These are phyloP conservation scores for Oenanthe javanica DNA, from an alignment of 140 eudicot genomes.

Conservation along the genomic window DNA sequence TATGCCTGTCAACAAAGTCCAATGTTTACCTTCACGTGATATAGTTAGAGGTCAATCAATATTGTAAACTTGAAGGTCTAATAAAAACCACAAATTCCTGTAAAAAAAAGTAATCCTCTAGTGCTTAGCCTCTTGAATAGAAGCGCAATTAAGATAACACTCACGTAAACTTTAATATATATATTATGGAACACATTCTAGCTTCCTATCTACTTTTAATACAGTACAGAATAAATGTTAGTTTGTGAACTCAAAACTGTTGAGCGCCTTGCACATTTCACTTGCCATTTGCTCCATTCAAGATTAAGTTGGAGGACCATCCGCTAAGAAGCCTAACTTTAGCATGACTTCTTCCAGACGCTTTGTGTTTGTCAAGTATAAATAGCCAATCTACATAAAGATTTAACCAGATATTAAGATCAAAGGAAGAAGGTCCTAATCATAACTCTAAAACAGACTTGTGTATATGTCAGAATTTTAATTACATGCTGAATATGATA, in stretches of 20 bases:
- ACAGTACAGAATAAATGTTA: neutral
- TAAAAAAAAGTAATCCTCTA: neutral
- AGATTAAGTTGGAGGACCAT: constrained; percentile 42
- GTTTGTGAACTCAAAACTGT: neutral
- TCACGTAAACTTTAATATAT: neutral
- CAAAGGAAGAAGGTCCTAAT: neutral
- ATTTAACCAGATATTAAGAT: neutral
- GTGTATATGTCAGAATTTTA: neutral
- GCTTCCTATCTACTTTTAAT: constrained; percentile 22
- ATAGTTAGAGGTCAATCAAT: neutral
- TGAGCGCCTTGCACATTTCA: neutral
- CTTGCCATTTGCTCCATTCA: constrained; percentile 31
- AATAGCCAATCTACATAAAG: constrained; percentile 62
- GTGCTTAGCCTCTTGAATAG: neutral
- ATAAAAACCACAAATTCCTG: neutral
- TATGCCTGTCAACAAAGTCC: neutral
- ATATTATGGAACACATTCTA: neutral
- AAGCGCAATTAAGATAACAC: neutral
- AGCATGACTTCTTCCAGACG: constrained; percentile 84
- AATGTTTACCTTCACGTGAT: too few species aligned
- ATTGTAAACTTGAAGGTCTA: neutral
- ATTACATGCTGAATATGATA: neutral
- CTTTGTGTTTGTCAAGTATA: constrained; percentile 70
- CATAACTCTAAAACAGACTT: neutral
- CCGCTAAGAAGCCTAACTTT: constrained; percentile 67